Conservation (phyloP, 768 basidiomycete genomes). For the Lentinula detonsa region DNA sequence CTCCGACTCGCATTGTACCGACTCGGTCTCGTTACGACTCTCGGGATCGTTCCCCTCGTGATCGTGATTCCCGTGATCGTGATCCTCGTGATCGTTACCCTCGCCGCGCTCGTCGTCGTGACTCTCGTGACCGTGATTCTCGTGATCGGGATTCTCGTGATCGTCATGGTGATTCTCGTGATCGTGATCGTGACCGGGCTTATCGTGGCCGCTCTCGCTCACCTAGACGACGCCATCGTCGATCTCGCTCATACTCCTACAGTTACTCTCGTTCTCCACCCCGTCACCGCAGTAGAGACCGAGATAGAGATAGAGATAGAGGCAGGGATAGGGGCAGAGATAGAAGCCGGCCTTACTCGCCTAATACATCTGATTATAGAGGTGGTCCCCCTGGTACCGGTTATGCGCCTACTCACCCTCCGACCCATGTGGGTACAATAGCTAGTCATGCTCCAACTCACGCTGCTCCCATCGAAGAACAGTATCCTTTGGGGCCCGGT, state of each 20-base stretch:
- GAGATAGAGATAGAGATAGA: background rate
- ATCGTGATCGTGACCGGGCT: background rate
- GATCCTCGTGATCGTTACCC: background rate
- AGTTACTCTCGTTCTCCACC: no score
- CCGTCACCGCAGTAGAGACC: slow-evolving; percentile 6
- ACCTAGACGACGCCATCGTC: background rate
- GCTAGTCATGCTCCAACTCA: background rate
- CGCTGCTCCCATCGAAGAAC: background rate
- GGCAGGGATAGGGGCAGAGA: background rate
- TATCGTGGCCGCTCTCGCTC: no score
- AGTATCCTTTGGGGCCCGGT: background rate
- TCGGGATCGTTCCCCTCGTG: background rate
- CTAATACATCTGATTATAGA: slow-evolving; percentile 9
- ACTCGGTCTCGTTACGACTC: background rate
- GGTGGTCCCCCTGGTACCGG: slow-evolving; percentile 6
- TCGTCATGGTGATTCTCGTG: background rate
- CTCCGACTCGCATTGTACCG: slow-evolving; percentile 7
- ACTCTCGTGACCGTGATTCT: slow-evolving; percentile 16
- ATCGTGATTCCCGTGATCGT: slow-evolving; percentile 6
- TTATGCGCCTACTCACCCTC: slow-evolving; percentile 11
- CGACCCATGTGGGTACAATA: slow-evolving; percentile 22
- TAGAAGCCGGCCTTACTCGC: background rate
- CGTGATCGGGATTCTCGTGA: no score
- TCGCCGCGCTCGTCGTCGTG: slow-evolving; percentile 4
- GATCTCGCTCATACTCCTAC: slow-evolving; percentile 9